Conservation (phyloP, 352 stramenopile genomes). For the Saprolegnia parasitica region DNA sequence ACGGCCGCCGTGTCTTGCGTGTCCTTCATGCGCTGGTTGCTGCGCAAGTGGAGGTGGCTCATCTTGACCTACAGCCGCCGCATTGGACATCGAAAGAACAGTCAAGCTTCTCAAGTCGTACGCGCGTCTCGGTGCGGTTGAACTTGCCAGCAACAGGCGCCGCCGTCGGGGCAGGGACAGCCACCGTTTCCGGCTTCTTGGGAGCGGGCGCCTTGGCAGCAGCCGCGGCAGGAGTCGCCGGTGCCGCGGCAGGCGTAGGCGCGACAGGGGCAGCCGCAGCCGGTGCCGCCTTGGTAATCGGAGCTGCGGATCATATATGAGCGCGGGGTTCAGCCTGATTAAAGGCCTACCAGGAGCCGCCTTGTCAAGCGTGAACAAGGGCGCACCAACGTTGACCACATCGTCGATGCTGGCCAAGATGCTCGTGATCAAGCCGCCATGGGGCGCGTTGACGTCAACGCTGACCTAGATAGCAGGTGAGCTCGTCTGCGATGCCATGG, state of each 20-base stretch:
- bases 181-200: conserved; percentile 30
- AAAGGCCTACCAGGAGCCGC: conserved; percentile 37
- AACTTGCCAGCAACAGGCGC: conserved; percentile 33
- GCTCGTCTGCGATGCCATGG: neutral
- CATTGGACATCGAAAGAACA: neutral
- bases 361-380: conserved; percentile 89
- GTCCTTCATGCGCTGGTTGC: conserved; percentile 95
- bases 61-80: conserved; percentile 84
- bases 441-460: conserved; percentile 88
- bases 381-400: conserved; percentile 92
- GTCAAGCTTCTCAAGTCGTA: conserved; percentile 30
- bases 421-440: conserved; percentile 88
- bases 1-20: conserved; percentile 98
- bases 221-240: conserved; percentile 31
- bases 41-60: conserved; percentile 93
- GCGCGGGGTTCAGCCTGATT: conserved; percentile 37
- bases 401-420: conserved; percentile 93
- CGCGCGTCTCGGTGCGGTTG: conserved; percentile 66
- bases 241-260: conserved; percentile 30
- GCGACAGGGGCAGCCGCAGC: conserved; percentile 30
- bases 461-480: conserved; percentile 49
- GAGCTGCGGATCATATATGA: conserved; percentile 25
- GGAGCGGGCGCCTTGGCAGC: conserved; percentile 34
- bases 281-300: conserved; percentile 20
- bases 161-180: conserved; percentile 24